These are phyloP conservation scores for Vitis rupestris DNA, from an alignment of 164 flowering plant genomes.

Conservation along the genomic window DNA sequence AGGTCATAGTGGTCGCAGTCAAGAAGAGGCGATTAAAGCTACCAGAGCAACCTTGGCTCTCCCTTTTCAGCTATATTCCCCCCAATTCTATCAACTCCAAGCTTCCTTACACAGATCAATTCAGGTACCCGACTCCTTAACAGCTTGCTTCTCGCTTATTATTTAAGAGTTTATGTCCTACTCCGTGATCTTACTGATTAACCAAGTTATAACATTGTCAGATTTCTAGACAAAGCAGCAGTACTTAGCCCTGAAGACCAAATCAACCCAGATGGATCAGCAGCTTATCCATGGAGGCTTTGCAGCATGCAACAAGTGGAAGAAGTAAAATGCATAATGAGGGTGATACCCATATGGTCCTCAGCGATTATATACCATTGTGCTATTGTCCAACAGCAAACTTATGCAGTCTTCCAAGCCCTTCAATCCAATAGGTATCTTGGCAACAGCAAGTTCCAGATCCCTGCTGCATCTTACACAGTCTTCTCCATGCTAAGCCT, in stretches of 20 bases:
- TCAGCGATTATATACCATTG: slow-evolving; percentile 19
- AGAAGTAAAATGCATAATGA: slow-evolving; percentile 68
- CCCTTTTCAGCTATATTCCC: slow-evolving; percentile 44
- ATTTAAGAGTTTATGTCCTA: too few relatives aligned
- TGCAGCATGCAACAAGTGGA: slow-evolving; percentile 76
- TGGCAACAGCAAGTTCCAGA: slow-evolving; percentile 28
- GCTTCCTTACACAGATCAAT: slow-evolving; percentile 64
- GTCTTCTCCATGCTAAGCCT: slow-evolving; percentile 43
- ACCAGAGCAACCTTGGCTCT: slow-evolving; percentile 35
- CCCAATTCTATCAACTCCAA: slow-evolving; percentile 47
- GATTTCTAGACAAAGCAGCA: slow-evolving; percentile 82
- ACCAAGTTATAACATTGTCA: slow-evolving; percentile 14
- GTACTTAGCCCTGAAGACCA: slow-evolving; percentile 46
- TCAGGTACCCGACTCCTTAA: slow-evolving; percentile 47
- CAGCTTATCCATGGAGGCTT: slow-evolving; percentile 72
- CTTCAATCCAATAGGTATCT: slow-evolving; percentile 45
- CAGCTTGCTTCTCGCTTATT: too few relatives aligned
- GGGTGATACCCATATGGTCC: slow-evolving; percentile 73
- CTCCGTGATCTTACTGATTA: background rate
- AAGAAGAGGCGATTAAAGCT: slow-evolving; percentile 50
- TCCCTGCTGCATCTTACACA: slow-evolving; percentile 52
- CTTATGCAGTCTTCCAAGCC: slow-evolving; percentile 57
- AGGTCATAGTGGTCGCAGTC: slow-evolving; percentile 58
- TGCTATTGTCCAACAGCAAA: slow-evolving; percentile 33
- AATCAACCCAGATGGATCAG: slow-evolving; percentile 55